Evolutionary conservation across 2,329 filamentous ascomycete species (phyloP).

Genomic region (Fusarium falciforme): DNA sequence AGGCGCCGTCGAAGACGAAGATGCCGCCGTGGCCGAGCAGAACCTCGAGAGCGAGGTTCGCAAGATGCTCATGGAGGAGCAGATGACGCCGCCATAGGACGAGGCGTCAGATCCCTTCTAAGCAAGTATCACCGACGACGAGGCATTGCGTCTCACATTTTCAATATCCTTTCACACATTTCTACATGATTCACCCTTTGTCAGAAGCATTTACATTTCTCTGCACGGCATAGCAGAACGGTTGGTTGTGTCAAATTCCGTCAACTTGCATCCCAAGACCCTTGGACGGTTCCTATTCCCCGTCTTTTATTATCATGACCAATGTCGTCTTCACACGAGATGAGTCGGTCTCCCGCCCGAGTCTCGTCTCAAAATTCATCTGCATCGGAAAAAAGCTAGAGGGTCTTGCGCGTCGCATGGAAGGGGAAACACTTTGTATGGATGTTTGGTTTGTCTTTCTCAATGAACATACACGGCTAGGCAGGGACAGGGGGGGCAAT

Average conservation of each 20-base stretch:
- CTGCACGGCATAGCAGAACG: constrained; percentile 26
- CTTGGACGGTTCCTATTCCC: not conserved
- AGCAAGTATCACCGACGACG: not conserved
- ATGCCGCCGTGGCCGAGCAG: constrained; percentile 42
- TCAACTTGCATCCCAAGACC: constrained; percentile 10
- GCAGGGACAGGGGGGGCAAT: constrained; percentile 1
- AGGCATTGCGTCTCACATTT: not conserved
- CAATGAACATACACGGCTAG: constrained; percentile 21
- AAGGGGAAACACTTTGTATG: not conserved
- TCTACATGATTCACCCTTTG: constrained; percentile 1
- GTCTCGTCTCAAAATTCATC: not conserved
- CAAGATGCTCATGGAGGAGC: constrained; percentile 55
- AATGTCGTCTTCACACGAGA: not conserved
- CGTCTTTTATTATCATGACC: not conserved
- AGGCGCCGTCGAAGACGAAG: constrained; percentile 51
- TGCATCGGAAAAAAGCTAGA: not conserved
- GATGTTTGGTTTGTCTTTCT: not conserved
- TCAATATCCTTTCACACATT: not conserved
- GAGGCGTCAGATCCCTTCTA: constrained; percentile 13
- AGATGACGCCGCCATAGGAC: constrained; percentile 54
- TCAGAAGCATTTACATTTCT: constrained; percentile 14
- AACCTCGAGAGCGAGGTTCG: constrained; percentile 59
- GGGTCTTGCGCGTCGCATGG: not conserved
- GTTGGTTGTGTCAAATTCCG: constrained; percentile 21
- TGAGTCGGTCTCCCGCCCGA: not conserved